Percentiles rank a stretch among this genome's conserved stretches.
Evolutionary conservation across 768 basidiomycete genomes (phyloP).

Genomic region (Serendipita sp.): DNA sequence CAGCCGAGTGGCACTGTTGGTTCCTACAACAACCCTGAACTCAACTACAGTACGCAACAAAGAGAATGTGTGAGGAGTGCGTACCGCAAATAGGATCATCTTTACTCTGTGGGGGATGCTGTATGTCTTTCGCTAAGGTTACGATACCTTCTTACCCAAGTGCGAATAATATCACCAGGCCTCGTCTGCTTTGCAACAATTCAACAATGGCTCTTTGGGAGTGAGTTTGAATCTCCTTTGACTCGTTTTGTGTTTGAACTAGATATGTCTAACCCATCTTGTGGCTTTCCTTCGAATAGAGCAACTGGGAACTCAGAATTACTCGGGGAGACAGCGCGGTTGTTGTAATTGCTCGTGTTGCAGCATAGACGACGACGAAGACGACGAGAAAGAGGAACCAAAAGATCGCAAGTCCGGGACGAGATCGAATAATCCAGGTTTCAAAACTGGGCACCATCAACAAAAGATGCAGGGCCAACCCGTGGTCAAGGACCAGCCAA

Average conservation of each 20-base stretch:
- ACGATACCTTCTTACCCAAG: neutral
- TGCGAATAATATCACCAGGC: neutral
- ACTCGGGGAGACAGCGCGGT: neutral
- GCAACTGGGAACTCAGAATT: no score
- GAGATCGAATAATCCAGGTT: no score
- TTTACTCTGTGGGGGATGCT: neutral
- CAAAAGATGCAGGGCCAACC: no score
- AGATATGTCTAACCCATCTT: no score
- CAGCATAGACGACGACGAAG: slow-evolving; percentile 2
- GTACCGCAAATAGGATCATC: neutral
- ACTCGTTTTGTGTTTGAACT: no score
- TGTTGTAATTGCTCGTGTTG: neutral
- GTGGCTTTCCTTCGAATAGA: no score
- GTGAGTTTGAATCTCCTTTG: neutral
- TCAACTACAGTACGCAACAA: no score
- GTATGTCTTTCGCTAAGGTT: neutral
- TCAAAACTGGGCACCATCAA: no score
- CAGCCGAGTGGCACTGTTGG: no score
- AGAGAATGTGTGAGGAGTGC: neutral
- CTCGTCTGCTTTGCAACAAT: neutral
- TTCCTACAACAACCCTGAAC: no score
- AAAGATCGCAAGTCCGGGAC: no score
- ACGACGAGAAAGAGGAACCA: neutral
- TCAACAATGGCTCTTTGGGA: neutral
- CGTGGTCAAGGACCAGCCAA: no score